Evolutionary conservation across 768 basidiomycete genomes (phyloP), one percentile per base, ranked within the genome.

Genomic region (Wakefieldia striispora): DNA sequence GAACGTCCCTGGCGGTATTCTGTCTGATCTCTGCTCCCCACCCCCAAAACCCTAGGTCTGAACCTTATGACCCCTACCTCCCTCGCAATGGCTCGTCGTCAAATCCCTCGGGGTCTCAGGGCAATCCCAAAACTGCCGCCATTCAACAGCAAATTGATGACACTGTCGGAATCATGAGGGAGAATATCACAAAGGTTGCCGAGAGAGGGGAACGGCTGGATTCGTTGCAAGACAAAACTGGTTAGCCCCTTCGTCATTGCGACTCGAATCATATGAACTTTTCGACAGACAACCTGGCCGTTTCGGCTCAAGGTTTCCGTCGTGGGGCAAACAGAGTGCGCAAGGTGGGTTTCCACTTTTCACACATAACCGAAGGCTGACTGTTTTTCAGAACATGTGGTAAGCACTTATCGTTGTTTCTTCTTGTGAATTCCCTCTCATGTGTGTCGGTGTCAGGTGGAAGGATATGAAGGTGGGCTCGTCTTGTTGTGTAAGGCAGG

Each of bases 221-320:
- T 65, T 86, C 88, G 42, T 72, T 98, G 56, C 95, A 97, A 71
- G 95, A 97, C 72, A 98, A 98, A 81, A 99, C 97, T 45, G 95
- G 95, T 95, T 58, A 59, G 87, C 77, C 17, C 38, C n/a, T 21
- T 43, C 27, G 35, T 40, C 29, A 23, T 43, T 17, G 14, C 11
- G 6, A 16, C 35, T 3, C 4, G 20, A 16, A 13, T 21, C 13
- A 19, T 34, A 43, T 35, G 1, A 27, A 43, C 19, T 12, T 20
- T 49, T 44, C 39, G 16, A 44, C 59, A 97, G 97, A 99, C 72
- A 97, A 88, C 66, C 82, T 99, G 48, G 95, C 97, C 26, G 91
- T 95, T 36, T 97, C 94, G 21, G 97, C 97, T n/a, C 95, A 99
- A 74, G 93, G 94, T 23, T 99, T 99, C 83, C 86, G 94, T 54